Evolutionary conservation across 768 basidiomycete species (phyloP), one percentile per base, ranked within the genome.

Genomic region (Cystofilobasidium ferigula): DNA sequence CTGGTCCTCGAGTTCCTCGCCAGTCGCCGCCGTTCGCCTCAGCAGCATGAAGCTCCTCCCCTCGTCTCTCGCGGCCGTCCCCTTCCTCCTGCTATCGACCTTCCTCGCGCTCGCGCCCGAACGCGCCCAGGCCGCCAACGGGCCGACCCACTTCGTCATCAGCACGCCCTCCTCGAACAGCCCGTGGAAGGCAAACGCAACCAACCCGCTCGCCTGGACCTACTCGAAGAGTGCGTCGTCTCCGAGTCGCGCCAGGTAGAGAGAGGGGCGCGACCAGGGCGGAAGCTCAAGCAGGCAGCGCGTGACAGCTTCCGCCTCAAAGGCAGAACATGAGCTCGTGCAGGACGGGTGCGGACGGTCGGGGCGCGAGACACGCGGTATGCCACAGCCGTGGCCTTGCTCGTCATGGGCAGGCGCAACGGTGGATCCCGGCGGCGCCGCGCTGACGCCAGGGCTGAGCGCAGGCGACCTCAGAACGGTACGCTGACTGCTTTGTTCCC

Each of bases 91-190:
- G 16, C 48, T 56, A 14, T 22, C 35, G 40, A 6, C 58, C 14
- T 16, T 30, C 35, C 53, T 66, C 48, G 30, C 24, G n/a, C 36
- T 66, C 48, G 35, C 45, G 6, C 22, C 53, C 20, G 3, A 40
- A 8, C n/a, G 32, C 35, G 38, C 54, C 28, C 28, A 26, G 13
- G 20, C 12, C 40, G 26, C 35, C 18, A 32, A 35, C 38, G 26
- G 53, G 10, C 59, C 61, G 18, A 67, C 47, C 43, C 65, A 67
- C 56, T 67, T 67, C 32, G 24, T 57, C 53, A 67, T 67, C 65
- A 40, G 34, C 48, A 42, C 28, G 0, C 65, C 65, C 1, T 61
- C 65, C 14, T 56, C 35, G 8, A 43, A 10, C 14, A 53, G 47
- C 38, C 65, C 65, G 10, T 67, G 65, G 65, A 24, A 43, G 28